These are phyloP conservation scores for Penicillium oxalicum DNA, from an alignment of 2,329 filamentous ascomycete species.

Conservation along the genomic window DNA sequence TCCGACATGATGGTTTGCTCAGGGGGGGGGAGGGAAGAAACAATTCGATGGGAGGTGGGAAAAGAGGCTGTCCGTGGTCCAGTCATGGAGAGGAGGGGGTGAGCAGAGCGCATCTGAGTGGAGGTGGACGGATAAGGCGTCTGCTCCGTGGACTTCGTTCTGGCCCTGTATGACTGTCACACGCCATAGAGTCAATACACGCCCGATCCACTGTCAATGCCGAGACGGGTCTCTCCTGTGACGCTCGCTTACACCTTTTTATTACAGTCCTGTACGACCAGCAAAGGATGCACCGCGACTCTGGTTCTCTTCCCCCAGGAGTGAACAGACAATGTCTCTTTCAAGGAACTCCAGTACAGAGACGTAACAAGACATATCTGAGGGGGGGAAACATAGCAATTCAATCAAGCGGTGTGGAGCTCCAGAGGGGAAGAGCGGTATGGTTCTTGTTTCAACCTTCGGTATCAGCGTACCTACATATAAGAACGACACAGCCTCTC, in stretches of 20 bases:
- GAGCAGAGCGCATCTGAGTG: conserved; percentile 2
- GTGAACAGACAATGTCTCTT: too few relatives aligned
- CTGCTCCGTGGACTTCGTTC: conserved; percentile 6
- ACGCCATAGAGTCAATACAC: not conserved
- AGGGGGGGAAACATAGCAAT: too few relatives aligned
- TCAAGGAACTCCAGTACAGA: too few relatives aligned
- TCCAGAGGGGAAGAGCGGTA: too few relatives aligned
- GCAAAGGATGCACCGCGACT: too few relatives aligned
- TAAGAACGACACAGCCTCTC: too few relatives aligned
- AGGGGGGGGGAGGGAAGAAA: too few relatives aligned
- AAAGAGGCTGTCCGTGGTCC: not conserved
- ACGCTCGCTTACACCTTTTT: not conserved
- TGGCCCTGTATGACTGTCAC: conserved; percentile 1
- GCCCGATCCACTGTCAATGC: not conserved
- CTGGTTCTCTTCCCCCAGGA: too few relatives aligned
- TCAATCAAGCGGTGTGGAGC: too few relatives aligned
- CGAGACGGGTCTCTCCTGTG: not conserved
- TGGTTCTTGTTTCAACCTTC: too few relatives aligned
- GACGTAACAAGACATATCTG: too few relatives aligned
- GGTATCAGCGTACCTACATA: too few relatives aligned
- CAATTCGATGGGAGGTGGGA: not conserved
- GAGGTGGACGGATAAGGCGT: conserved; percentile 19
- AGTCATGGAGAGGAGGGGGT: not conserved
- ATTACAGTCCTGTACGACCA: not conserved
- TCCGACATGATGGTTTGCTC: not conserved